Conservation (phyloP, 148 eudicot species). For the Fagopyrum esculentum region DNA sequence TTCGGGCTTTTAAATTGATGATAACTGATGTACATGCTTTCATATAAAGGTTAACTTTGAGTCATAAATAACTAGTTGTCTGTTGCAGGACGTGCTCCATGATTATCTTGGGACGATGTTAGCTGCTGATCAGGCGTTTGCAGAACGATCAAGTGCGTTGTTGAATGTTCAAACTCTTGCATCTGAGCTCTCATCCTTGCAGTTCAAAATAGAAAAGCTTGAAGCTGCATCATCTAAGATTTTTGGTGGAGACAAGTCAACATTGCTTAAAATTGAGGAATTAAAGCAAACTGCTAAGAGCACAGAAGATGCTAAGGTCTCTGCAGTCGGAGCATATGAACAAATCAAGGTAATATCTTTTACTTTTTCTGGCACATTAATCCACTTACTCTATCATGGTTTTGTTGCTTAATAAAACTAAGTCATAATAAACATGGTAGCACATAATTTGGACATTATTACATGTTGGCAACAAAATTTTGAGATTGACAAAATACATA, state of each 20-base stretch:
- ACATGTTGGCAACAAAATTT: too few species aligned
- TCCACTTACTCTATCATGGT: not conserved
- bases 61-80: not conserved
- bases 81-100: conserved; percentile 88
- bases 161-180: conserved; percentile 92
- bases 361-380: not conserved
- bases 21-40: not conserved
- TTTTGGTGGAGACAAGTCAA: conserved; percentile 91
- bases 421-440: too few species aligned
- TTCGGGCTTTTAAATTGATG: not conserved
- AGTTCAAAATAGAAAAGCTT: conserved; percentile 73
- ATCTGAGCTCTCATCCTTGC: conserved; percentile 67
- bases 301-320: conserved; percentile 80
- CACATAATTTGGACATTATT: too few species aligned
- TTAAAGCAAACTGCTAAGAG: conserved; percentile 59
- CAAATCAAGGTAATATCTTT: conserved; percentile 63
- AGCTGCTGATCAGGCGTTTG: conserved; percentile 86
- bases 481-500: not conserved
- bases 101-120: conserved; percentile 93
- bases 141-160: conserved; percentile 87
- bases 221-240: conserved; percentile 89
- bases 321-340: conserved; percentile 77
- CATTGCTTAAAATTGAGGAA: conserved; percentile 89
- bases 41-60: not conserved
- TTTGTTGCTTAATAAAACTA: not conserved